Evolutionary conservation across 192 early-diverging fungal genomes (phyloP), one percentile per base, ranked within the genome.

Genomic region (Linnemannia elongata): DNA sequence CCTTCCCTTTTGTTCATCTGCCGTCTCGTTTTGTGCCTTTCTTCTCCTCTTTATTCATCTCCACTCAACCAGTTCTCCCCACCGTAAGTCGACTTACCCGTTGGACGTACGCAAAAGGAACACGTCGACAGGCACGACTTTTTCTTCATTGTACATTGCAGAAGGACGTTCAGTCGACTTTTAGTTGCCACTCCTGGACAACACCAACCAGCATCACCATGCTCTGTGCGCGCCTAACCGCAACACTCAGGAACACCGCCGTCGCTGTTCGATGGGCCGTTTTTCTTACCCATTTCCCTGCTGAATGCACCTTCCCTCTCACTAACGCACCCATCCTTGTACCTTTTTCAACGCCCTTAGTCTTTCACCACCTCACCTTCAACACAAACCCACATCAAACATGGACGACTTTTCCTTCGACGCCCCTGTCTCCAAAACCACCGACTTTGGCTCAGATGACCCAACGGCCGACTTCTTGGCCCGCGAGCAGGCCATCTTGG

Each of bases 381-480:
- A 74, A 74, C 39, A 66, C 42, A 69, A 15, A 27, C n/a, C 17
- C 41, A 45, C 33, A 45, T 13, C 44, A 42, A 81, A 9, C 77
- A 87, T 87, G 84, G 84, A 87, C 49, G 84, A 87, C 45, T 81
- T 87, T 66, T 66, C 76, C 3, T 83, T 83, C 39, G 82, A 83
- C 71, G 27, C 83, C n/a, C 76, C 83, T 45, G 42, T 79, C 55
- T 80, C 82, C 44, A 81, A 82, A 60, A 88, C 78, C 72, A 80
- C 77, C 36, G 81, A 77, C 72, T 78, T 89, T 69, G 80, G 71
- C 18, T 85, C 85, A 8, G 90, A 89, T 77, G 95, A 96, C 77
- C 94, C 94, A 35, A 94, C 92, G 41, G 93, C 93, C 77, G 94
- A 95, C 54, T 96, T 96, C 74, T 91, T 96, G 66, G 95, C 95